Percentiles rank a stretch among this genome's conserved stretches.
Conservation (phyloP, 371 early-diverging fungal species). For the Smittium mucronatum region DNA sequence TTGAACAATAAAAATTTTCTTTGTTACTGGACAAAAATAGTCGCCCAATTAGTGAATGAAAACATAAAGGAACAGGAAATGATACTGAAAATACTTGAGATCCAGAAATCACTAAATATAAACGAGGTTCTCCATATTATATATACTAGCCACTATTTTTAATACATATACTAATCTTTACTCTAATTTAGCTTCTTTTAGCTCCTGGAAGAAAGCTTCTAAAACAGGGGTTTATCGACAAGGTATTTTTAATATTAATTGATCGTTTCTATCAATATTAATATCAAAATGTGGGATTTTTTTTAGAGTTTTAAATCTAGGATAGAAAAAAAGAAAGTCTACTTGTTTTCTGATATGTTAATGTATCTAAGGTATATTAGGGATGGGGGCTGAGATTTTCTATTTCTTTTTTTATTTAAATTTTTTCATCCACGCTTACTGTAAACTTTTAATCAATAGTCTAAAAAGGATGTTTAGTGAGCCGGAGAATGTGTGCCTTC, state of each 20-base stretch:
- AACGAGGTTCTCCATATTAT: constrained; percentile 33
- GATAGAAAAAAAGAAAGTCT: constrained; percentile 36
- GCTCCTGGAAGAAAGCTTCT: constrained; percentile 51
- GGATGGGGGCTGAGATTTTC: neutral
- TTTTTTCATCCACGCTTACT: no score
- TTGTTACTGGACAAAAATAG: constrained; percentile 23
- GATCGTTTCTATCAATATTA: constrained; percentile 17
- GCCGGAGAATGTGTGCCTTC: constrained; percentile 1
- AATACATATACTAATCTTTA: constrained; percentile 13
- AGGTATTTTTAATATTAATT: constrained; percentile 54
- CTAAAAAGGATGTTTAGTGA: neutral
- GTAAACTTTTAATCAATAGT: no score
- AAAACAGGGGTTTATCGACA: constrained; percentile 43
- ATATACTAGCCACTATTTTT: constrained; percentile 26
- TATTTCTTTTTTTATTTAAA: no score
- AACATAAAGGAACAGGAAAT: constrained; percentile 59
- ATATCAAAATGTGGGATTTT: neutral
- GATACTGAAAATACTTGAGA: constrained; percentile 45
- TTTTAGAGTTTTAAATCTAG: constrained; percentile 7
- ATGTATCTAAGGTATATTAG: constrained; percentile 32
- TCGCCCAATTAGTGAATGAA: constrained; percentile 60
- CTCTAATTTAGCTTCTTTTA: constrained; percentile 32
- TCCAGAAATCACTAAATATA: constrained; percentile 43
- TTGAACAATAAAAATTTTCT: constrained; percentile 16
- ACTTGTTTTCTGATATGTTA: constrained; percentile 58